Conservation (phyloP, 2,329 filamentous ascomycete genomes). For the Colletotrichum tabaci region DNA sequence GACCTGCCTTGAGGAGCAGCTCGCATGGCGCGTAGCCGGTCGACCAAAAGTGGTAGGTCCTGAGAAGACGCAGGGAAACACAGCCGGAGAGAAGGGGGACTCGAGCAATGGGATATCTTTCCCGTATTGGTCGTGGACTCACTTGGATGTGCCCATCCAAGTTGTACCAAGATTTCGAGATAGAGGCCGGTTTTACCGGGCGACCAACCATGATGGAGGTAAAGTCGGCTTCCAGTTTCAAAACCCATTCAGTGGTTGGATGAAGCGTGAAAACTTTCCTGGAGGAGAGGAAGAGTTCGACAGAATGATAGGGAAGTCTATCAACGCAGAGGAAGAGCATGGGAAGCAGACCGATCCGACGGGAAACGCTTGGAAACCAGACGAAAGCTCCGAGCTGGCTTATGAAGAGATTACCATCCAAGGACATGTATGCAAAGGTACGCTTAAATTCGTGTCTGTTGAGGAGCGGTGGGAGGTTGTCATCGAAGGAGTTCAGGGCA, state of each 20-base stretch:
- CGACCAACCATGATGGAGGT: not conserved
- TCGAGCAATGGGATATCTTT: not conserved
- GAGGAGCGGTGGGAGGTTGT: not conserved
- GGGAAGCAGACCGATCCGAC: not conserved
- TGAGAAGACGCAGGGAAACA: too few relatives aligned
- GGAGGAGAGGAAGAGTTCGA: not conserved
- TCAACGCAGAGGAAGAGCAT: not conserved
- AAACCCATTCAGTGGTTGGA: not conserved
- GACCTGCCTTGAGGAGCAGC: constrained; percentile 40
- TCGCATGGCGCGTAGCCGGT: constrained; percentile 40
- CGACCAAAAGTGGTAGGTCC: too few relatives aligned
- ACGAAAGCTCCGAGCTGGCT: not conserved
- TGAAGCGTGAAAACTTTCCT: not conserved
- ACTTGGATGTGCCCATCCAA: not conserved
- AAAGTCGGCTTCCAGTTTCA: not conserved
- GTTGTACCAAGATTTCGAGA: not conserved
- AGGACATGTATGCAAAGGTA: not conserved
- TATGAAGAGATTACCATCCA: not conserved
- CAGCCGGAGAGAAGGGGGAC: not conserved
- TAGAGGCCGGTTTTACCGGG: not conserved
- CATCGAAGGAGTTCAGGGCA: not conserved
- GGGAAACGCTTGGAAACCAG: not conserved
- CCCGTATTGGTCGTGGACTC: not conserved
- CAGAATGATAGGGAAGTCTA: not conserved
- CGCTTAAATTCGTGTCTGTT: not conserved